Evolutionary conservation across 805 yeast genomes (phyloP), one percentile per base, ranked within the genome.

Genomic region (Wickerhamomyces alni): DNA sequence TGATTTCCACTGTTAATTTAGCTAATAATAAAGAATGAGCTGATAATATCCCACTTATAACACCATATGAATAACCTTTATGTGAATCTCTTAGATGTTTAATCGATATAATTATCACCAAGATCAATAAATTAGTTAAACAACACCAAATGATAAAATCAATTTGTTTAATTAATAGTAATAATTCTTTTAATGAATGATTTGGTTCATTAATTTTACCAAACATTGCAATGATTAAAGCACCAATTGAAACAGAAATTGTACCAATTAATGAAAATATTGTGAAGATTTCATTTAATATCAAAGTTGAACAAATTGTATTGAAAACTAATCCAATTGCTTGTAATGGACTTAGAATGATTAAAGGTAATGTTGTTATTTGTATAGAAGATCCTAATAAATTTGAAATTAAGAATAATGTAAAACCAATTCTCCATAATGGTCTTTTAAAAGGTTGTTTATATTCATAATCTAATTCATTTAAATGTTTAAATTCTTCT

Each of bases 271-370:
- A 62, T 2, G 88, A 71, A 38, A 62, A 64, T 18, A 48, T 44
- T 2, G 89, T 80, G 57, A 86, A 84, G 1, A 68, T 66, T 54
- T 87, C 96, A 25, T 78, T 67, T 12, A 87, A 72, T 12, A 87
- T 60, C 10, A 85, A 41, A 16, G 82, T 58, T 32, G 93, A 85
- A 52, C 87, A 75, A 2, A 85, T 59, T 0, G 93, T 77, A 59
- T 88, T 88, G 68, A 88, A 87, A 3, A 87, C 88, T n/a, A 88
- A 68, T 0, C 96, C 95, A 18, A 82, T 77, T 19, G 94, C 87
- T 57, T 87, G 96, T 39, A 87, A 62, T 0, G 96, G 95, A 18
- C 88, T 80, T 42, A 87, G 59, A 2, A 88, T 72, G 33, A 87
- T 81, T 43, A 88, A 65, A 1, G 96, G 96, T 31, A 87, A 65